Evolutionary conservation across 768 basidiomycete genomes (phyloP).

Genomic region (Russula sp.): DNA sequence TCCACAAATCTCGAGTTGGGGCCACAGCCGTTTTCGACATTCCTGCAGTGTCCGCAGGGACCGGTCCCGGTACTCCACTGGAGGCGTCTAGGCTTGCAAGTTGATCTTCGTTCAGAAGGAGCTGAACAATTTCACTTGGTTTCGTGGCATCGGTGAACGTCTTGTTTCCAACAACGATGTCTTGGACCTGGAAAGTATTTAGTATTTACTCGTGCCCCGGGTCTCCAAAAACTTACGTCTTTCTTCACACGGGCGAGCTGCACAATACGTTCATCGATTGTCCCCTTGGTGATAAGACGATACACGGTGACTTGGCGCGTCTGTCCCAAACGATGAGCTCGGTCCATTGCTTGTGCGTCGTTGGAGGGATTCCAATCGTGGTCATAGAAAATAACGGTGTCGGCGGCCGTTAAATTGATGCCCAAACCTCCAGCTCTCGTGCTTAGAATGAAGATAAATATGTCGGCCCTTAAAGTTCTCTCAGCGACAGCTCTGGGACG

Average conservation of each 20-base stretch:
- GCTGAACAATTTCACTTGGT: slow-evolving; percentile 92
- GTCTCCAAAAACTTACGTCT: slow-evolving; percentile 47
- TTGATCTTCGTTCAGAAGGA: slow-evolving; percentile 93
- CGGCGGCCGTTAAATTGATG: slow-evolving; percentile 92
- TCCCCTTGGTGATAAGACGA: slow-evolving; percentile 86
- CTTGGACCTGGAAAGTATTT: slow-evolving; percentile 70
- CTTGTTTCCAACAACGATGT: slow-evolving; percentile 97
- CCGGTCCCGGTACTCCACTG: slow-evolving; percentile 31
- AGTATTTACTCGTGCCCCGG: slow-evolving; percentile 9
- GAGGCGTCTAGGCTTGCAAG: slow-evolving; percentile 60
- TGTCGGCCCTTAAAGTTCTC: slow-evolving; percentile 56
- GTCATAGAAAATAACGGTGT: slow-evolving; percentile 93
- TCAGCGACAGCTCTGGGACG: slow-evolving; percentile 1
- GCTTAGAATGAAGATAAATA: slow-evolving; percentile 85
- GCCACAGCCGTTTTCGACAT: slow-evolving; percentile 32
- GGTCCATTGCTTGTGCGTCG: slow-evolving; percentile 97
- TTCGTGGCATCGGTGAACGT: slow-evolving; percentile 88
- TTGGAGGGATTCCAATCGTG: slow-evolving; percentile 97
- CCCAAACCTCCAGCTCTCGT: slow-evolving; percentile 95
- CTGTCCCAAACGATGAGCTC: slow-evolving; percentile 93
- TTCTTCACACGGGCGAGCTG: slow-evolving; percentile 95
- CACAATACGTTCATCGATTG: slow-evolving; percentile 95
- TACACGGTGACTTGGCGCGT: slow-evolving; percentile 97
- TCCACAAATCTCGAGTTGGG: slow-evolving; percentile 62
- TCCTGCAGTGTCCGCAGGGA: slow-evolving; percentile 31